Evolutionary conservation across 176 grass and related monocot species (phyloP).

Genomic region (Ampelocalamus luodianensis): DNA sequence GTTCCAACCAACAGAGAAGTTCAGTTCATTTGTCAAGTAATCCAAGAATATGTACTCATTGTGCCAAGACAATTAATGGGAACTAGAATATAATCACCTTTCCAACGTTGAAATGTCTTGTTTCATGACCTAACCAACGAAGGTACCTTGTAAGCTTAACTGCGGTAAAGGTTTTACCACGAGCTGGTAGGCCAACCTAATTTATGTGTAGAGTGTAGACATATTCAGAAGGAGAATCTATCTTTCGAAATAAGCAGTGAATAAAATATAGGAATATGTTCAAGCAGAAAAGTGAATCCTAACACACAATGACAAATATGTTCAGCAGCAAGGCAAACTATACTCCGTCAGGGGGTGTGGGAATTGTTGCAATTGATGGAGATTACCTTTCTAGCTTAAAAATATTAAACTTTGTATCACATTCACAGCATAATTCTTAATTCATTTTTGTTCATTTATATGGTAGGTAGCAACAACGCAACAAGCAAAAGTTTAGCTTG

Average conservation of each 20-base stretch:
- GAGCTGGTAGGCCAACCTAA: conserved; percentile 94
- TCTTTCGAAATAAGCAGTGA: conserved; percentile 35
- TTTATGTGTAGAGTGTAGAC: conserved; percentile 35
- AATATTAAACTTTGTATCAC: background rate
- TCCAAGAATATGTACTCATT: conserved; percentile 30
- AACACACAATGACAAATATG: conserved; percentile 15
- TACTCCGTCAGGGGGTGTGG: background rate
- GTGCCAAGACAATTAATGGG: conserved; percentile 24
- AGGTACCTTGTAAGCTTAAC: conserved; percentile 99
- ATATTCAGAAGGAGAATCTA: conserved; percentile 38
- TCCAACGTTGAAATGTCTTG: conserved; percentile 97
- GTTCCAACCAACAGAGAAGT: conserved; percentile 42
- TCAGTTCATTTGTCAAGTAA: conserved; percentile 37
- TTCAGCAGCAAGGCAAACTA: conserved; percentile 23
- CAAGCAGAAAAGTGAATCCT: background rate
- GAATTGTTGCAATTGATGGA: conserved; percentile 12
- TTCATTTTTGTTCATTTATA: conserved; percentile 14
- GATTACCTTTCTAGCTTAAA: conserved; percentile 14
- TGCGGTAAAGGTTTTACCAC: conserved; percentile 97
- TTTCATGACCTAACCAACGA: conserved; percentile 98
- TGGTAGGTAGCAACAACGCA: conserved; percentile 1
- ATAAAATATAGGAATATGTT: conserved; percentile 28
- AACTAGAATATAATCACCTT: conserved; percentile 71
- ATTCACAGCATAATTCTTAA: conserved; percentile 5
- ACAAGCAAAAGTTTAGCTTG: conserved; percentile 32